These are phyloP conservation scores for Botrytis squamosa DNA, from an alignment of 2,329 filamentous ascomycete genomes.

Conservation along the genomic window DNA sequence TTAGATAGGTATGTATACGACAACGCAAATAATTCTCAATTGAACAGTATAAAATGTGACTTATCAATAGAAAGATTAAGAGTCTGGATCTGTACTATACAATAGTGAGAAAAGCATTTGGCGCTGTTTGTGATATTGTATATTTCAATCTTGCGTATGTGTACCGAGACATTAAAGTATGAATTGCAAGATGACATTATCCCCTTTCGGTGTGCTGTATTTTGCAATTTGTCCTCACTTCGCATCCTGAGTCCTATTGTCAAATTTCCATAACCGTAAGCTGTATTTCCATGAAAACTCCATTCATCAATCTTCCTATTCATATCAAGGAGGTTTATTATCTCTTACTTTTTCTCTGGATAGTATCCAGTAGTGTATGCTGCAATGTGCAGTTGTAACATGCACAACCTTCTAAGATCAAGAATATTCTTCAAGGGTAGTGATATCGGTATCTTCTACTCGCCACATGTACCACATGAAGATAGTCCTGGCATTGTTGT, in stretches of 20 bases:
- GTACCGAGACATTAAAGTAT: background rate
- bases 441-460: constrained; percentile 75
- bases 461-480: constrained; percentile 99
- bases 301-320: background rate
- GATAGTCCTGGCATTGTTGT: constrained; percentile 58
- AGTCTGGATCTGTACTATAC: fast-evolving
- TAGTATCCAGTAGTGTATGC: too few relatives aligned
- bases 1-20: too few relatives aligned
- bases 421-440: constrained; percentile 48
- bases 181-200: background rate
- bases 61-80: too few relatives aligned
- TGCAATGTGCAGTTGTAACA: background rate
- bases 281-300: background rate
- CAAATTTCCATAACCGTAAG: background rate
- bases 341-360: background rate
- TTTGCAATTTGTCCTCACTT: background rate
- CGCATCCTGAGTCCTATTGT: background rate
- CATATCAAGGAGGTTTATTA: fast-evolving
- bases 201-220: background rate
- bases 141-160: background rate
- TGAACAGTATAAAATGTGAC: background rate
- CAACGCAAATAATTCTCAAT: background rate
- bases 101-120: background rate
- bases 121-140: background rate
- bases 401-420: background rate